Percentiles rank a stretch among this genome's conserved stretches.
Conservation (phyloP, 108 stramenopile species). For the Nannochloropsis salina region DNA sequence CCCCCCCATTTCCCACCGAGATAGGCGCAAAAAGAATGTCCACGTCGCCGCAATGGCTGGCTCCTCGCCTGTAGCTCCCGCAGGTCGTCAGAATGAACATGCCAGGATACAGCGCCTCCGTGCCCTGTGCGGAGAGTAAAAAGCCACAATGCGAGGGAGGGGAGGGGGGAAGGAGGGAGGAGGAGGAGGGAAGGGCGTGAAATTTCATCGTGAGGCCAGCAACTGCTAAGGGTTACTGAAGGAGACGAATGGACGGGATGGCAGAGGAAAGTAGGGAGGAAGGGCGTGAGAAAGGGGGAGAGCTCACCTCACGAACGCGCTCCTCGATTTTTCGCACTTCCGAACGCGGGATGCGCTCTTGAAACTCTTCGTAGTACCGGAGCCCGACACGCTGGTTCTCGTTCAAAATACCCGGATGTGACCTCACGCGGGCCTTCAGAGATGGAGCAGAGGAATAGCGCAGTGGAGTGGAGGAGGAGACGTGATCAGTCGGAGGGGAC, state of each 20-base stretch:
- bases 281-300: not conserved
- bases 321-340: not conserved
- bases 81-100: not conserved
- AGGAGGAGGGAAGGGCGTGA: not conserved
- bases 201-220: not conserved
- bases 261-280: not conserved
- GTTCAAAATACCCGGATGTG: not conserved
- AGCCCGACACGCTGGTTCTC: not conserved
- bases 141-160: not conserved
- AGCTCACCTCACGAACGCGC: not conserved
- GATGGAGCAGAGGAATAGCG: not conserved
- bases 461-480: not conserved
- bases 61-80: slow-evolving; percentile 50
- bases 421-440: not conserved
- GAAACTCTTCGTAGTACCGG: not conserved
- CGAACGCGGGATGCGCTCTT: not conserved
- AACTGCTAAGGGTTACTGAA: no score
- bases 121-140: not conserved
- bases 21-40: slow-evolving; percentile 36
- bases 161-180: not conserved
- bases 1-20: not conserved
- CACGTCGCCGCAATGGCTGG: slow-evolving; percentile 43
- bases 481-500: not conserved
- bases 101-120: not conserved
- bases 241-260: not conserved